phyloP scores from a whole-genome alignment of 352 stramenopile genomes.

The Globisporangium nodosum region DNA sequence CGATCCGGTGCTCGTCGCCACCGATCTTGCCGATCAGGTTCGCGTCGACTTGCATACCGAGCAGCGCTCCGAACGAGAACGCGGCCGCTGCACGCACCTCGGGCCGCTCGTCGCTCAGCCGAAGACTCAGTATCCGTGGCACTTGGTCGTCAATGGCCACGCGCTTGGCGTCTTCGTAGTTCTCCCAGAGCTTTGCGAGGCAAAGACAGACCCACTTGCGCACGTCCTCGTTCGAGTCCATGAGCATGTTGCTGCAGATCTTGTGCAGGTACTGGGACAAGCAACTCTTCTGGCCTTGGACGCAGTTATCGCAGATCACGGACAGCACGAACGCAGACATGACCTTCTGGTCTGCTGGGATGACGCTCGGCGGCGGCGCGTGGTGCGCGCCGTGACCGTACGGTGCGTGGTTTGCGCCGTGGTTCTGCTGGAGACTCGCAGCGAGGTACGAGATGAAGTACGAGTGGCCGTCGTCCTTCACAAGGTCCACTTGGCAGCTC shows the following conservation, averaged over 20 bases:
- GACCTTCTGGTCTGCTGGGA: constrained; percentile 90
- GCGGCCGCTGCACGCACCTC: constrained; percentile 91
- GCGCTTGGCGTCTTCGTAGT: constrained; percentile 86
- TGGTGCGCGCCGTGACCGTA: constrained; percentile 10
- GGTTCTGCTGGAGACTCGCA: constrained; percentile 55
- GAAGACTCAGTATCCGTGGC: constrained; percentile 72
- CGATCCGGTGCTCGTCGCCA: constrained; percentile 38
- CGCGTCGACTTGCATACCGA: constrained; percentile 77
- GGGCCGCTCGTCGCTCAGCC: constrained; percentile 81
- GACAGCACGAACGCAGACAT: constrained; percentile 96
- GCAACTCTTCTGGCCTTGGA: constrained; percentile 90
- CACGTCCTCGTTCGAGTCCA: constrained; percentile 61
- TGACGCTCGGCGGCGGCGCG: constrained; percentile 18
- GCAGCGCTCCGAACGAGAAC: constrained; percentile 91
- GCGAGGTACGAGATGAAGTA: constrained; percentile 96
- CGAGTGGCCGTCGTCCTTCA: constrained; percentile 93
- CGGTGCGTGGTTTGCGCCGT: constrained; percentile 9
- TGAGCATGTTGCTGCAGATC: constrained; percentile 63
- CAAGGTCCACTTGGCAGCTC: constrained; percentile 94
- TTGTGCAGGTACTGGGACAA: constrained; percentile 88
- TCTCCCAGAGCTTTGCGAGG: constrained; percentile 93
- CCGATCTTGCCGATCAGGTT: constrained; percentile 41
- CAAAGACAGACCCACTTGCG: constrained; percentile 89
- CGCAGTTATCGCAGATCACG: constrained; percentile 91
- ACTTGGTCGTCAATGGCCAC: constrained; percentile 82